These are phyloP conservation scores for Polygonum aviculare DNA, from an alignment of 148 eudicot genomes.

Conservation along the genomic window DNA sequence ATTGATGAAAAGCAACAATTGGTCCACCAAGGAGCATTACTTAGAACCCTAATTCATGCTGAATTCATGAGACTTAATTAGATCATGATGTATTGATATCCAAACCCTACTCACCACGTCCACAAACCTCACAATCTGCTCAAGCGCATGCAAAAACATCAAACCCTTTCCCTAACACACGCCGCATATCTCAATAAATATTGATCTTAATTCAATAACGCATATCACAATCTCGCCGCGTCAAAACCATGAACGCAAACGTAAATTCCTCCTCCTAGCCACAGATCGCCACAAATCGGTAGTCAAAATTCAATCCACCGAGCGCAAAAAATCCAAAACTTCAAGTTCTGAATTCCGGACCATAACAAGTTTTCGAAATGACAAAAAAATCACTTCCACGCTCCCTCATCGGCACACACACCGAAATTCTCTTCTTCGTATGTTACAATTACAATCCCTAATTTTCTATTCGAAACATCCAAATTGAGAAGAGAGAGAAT, in stretches of 20 bases:
- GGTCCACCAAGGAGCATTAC: neutral
- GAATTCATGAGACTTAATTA: neutral
- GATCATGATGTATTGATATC: neutral
- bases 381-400: neutral
- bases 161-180: neutral
- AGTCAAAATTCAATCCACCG: constrained; percentile 4
- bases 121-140: neutral
- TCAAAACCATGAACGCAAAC: neutral
- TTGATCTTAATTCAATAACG: neutral
- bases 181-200: neutral
- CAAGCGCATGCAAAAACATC: neutral
- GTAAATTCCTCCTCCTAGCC: neutral
- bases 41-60: neutral
- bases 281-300: neutral
- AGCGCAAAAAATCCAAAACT: neutral
- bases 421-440: neutral
- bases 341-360: neutral
- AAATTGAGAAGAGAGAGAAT: neutral
- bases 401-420: neutral
- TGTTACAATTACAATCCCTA: neutral
- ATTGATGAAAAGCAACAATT: neutral
- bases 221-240: neutral
- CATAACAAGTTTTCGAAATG: neutral
- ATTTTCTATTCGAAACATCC: neutral
- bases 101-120: neutral